These are phyloP conservation scores for Mucor racemosus DNA, from an alignment of 371 early-diverging fungal species.

Conservation along the genomic window DNA sequence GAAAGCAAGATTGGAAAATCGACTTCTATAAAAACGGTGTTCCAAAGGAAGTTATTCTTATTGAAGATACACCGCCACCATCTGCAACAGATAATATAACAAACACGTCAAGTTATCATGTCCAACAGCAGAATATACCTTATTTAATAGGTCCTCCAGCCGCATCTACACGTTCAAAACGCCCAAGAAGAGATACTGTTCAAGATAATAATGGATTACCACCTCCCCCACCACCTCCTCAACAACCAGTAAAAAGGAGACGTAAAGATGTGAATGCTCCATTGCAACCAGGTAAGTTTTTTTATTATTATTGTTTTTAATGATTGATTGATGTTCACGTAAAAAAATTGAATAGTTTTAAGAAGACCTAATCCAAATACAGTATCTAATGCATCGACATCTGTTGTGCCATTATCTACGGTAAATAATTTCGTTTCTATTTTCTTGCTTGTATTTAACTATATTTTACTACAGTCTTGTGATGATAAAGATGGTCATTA, in stretches of 20 bases:
- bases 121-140: conserved; percentile 14
- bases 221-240: conserved; percentile 13
- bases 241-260: conserved; percentile 18
- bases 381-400: neutral
- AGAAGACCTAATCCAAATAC: conserved; percentile 16
- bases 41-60: conserved; percentile 64
- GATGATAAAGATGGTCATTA: conserved; percentile 96
- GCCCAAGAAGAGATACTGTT: conserved; percentile 18
- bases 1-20: conserved; percentile 50
- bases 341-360: neutral
- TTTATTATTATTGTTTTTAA: neutral
- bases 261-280: conserved; percentile 15
- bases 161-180: conserved; percentile 38
- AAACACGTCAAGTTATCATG: conserved; percentile 18
- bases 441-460: neutral
- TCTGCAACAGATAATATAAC: neutral
- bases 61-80: conserved; percentile 64
- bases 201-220: conserved; percentile 7
- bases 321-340: neutral
- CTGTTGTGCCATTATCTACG: conserved; percentile 2
- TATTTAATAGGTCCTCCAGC: conserved; percentile 33
- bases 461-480: conserved; percentile 37
- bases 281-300: neutral
- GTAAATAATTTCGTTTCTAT: neutral
- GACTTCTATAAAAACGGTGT: conserved; percentile 63